These are phyloP conservation scores for Paecilomyces sp. DNA, from an alignment of 2,329 filamentous ascomycete species.

Conservation along the genomic window DNA sequence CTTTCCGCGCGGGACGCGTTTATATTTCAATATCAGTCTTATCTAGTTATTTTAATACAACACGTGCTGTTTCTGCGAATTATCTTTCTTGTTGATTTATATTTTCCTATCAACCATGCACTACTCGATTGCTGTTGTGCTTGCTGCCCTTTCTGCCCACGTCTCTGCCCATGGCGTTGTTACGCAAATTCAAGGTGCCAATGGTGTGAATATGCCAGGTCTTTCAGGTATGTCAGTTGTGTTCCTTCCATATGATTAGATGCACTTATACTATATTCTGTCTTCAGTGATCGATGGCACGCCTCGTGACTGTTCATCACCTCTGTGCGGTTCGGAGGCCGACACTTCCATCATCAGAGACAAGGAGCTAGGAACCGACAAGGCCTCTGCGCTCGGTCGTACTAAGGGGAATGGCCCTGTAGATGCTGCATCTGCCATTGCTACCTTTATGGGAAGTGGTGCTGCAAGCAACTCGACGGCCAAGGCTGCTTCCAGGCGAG, in stretches of 20 bases:
- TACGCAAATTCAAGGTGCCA: conserved; percentile 50
- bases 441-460: conserved; percentile 52
- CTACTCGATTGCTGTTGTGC: conserved; percentile 40
- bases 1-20: neutral
- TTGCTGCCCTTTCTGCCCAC: conserved; percentile 41
- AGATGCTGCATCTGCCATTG: conserved; percentile 50
- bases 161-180: conserved; percentile 54
- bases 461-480: neutral
- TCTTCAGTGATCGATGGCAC: conserved; percentile 54
- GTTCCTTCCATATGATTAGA: neutral
- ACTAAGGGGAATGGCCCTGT: conserved; percentile 55
- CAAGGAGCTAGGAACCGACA: conserved; percentile 48
- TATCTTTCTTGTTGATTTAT: too few relatives aligned
- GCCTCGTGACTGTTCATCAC: conserved; percentile 58
- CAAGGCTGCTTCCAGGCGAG: conserved; percentile 11
- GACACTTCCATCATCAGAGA: conserved; percentile 65
- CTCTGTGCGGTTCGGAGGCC: conserved; percentile 57
- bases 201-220: conserved; percentile 57
- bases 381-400: conserved; percentile 56
- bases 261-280: conserved; percentile 8
- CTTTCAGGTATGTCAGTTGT: conserved; percentile 39
- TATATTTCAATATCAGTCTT: neutral
- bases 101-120: conserved; percentile 34
- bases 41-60: neutral
- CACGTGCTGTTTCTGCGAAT: neutral